Evolutionary conservation across 2,329 filamentous ascomycete genomes (phyloP).

Genomic region (Colletotrichum musicola): DNA sequence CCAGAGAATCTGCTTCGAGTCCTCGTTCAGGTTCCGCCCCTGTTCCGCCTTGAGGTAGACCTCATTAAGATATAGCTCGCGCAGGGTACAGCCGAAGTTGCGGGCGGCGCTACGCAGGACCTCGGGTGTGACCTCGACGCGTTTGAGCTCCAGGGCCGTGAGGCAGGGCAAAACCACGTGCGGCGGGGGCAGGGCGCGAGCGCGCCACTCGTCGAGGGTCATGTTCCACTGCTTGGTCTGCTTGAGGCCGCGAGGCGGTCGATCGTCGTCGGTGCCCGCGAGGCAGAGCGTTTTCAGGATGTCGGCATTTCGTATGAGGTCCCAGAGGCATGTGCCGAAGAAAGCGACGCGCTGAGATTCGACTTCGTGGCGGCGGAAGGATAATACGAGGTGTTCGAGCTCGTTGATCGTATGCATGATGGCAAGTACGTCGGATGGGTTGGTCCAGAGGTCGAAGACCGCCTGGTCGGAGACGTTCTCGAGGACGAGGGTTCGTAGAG

Average conservation of each 20-base stretch:
- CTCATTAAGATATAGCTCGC: conserved; percentile 60
- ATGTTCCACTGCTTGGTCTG: conserved; percentile 53
- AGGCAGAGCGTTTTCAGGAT: conserved; percentile 61
- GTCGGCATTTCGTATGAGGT: conserved; percentile 59
- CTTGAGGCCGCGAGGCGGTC: conserved; percentile 52
- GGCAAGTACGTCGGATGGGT: conserved; percentile 64
- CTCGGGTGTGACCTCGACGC: conserved; percentile 54
- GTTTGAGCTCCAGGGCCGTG: conserved; percentile 58
- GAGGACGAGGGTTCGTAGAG: conserved; percentile 60
- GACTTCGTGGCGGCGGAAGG: conserved; percentile 59
- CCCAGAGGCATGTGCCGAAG: conserved; percentile 63
- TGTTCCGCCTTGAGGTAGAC: conserved; percentile 59
- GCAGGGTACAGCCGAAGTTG: conserved; percentile 53
- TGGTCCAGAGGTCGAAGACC: conserved; percentile 62
- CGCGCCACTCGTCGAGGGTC: conserved; percentile 54
- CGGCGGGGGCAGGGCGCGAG: conserved; percentile 53
- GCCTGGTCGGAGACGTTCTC: conserved; percentile 64
- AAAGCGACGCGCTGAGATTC: conserved; percentile 46
- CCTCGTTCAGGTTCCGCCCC: conserved; percentile 48
- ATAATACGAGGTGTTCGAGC: conserved; percentile 60
- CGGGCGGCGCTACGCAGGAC: conserved; percentile 50
- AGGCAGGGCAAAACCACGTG: conserved; percentile 52
- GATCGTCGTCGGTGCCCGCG: conserved; percentile 58
- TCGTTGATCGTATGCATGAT: conserved; percentile 56
- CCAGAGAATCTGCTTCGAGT: conserved; percentile 56